Evolutionary conservation across 1,284 basidiomycete species (phyloP).

Genomic region (Leucoagaricus sp.): DNA sequence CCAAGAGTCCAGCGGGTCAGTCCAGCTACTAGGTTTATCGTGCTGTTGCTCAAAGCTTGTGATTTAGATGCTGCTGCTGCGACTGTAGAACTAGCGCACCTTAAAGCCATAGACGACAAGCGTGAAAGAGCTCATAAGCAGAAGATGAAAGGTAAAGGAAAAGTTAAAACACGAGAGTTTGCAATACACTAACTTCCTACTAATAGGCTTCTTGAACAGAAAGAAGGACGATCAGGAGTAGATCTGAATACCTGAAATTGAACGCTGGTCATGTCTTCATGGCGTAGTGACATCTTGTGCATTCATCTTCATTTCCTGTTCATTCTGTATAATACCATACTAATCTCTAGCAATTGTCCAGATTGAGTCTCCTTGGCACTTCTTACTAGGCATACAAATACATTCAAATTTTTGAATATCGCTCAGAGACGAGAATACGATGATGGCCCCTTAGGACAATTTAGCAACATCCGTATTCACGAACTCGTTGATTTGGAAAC

Average conservation of each 20-base stretch:
- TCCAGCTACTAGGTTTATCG: background rate
- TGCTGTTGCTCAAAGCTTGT: background rate
- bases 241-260: background rate
- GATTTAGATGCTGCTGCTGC: conserved; percentile 55
- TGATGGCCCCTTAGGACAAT: conserved; percentile 26
- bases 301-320: background rate
- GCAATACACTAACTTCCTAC: background rate
- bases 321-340: background rate
- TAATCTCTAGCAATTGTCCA: background rate
- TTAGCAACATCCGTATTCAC: conserved; percentile 53
- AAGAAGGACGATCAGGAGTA: conserved; percentile 22
- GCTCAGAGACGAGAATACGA: background rate
- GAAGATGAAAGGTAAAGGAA: conserved; percentile 67
- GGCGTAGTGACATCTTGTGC: background rate
- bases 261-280: background rate
- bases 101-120: conserved; percentile 62
- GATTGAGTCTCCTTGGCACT: background rate
- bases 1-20: conserved; percentile 59
- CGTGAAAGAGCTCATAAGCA: conserved; percentile 64
- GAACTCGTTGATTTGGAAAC: conserved; percentile 62
- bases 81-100: conserved; percentile 59
- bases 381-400: background rate
- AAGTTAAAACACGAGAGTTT: background rate
- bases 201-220: conserved; percentile 39
- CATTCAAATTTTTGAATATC: too few relatives aligned